Evolutionary conservation across 1,284 basidiomycete genomes (phyloP).

Genomic region (Cryptococcus depauperatus): DNA sequence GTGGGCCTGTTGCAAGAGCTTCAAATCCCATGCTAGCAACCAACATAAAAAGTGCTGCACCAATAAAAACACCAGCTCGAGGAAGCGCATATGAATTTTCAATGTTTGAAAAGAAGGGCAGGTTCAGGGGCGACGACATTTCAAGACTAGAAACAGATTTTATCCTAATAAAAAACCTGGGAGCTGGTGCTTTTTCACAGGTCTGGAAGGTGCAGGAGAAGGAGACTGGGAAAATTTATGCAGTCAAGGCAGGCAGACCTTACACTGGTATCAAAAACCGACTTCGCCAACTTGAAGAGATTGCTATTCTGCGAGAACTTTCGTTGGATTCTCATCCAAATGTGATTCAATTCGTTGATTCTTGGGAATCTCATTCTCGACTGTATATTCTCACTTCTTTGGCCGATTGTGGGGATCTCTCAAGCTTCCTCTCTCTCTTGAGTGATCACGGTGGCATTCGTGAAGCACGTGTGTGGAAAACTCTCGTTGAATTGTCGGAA

Average conservation of each 20-base stretch:
- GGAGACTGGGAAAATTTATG: slow-evolving; percentile 58
- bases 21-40: slow-evolving; percentile 43
- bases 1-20: slow-evolving; percentile 31
- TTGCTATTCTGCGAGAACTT: slow-evolving; percentile 76
- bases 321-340: slow-evolving; percentile 57
- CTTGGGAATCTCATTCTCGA: slow-evolving; percentile 86
- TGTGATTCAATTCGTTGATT: slow-evolving; percentile 79
- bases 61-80: slow-evolving; percentile 1
- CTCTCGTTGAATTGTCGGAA: slow-evolving; percentile 69
- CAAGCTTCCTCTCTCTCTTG: slow-evolving; percentile 79
- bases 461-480: slow-evolving; percentile 94
- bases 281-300: slow-evolving; percentile 86
- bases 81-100: background rate
- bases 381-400: slow-evolving; percentile 88
- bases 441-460: slow-evolving; percentile 75
- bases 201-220: slow-evolving; percentile 81
- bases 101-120: background rate
- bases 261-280: slow-evolving; percentile 83
- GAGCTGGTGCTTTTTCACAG: slow-evolving; percentile 86
- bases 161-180: slow-evolving; percentile 68
- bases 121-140: background rate
- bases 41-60: slow-evolving; percentile 17
- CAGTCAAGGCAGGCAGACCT: slow-evolving; percentile 87
- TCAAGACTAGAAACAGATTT: slow-evolving; percentile 48
- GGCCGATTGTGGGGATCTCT: slow-evolving; percentile 84